Conservation (phyloP, 192 early-diverging fungal genomes). For the Lobulomyces angularis region DNA sequence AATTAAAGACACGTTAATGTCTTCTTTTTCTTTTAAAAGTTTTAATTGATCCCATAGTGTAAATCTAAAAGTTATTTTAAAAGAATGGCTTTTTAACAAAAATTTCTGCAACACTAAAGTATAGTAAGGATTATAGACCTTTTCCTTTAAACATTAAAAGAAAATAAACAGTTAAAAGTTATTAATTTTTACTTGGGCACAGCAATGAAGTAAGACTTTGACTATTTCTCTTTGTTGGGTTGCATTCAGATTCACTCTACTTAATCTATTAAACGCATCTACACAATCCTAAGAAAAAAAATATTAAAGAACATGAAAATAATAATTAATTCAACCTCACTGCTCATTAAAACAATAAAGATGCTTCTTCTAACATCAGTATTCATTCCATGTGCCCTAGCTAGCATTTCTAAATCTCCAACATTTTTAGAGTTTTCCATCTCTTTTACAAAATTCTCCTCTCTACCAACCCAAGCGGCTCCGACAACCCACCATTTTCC, state of each 20-base stretch:
- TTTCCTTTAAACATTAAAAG: slow-evolving; percentile 53
- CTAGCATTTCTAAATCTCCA: slow-evolving; percentile 58
- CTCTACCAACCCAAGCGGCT: slow-evolving; percentile 76
- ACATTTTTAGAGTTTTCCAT: background rate
- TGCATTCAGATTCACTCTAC: slow-evolving; percentile 71
- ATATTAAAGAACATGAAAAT: slow-evolving; percentile 2
- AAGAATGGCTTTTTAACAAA: slow-evolving; percentile 62
- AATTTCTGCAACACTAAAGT: slow-evolving; percentile 69
- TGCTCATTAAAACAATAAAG: slow-evolving; percentile 83
- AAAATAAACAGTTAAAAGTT: slow-evolving; percentile 3
- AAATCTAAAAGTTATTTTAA: slow-evolving; percentile 87
- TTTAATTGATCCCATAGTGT: slow-evolving; percentile 91
- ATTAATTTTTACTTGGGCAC: slow-evolving; percentile 45
- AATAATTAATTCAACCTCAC: slow-evolving; percentile 48
- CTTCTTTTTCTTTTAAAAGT: slow-evolving; percentile 65
- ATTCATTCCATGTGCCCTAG: slow-evolving; percentile 86
- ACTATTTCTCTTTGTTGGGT: slow-evolving; percentile 93
- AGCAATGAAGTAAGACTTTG: slow-evolving; percentile 82
- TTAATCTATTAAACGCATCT: slow-evolving; percentile 79
- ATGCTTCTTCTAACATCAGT: slow-evolving; percentile 86
- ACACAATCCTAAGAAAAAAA: slow-evolving; percentile 61
- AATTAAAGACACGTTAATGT: slow-evolving; percentile 52
- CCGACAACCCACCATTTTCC: slow-evolving; percentile 99
- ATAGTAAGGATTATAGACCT: slow-evolving; percentile 88
- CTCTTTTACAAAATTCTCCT: slow-evolving; percentile 30